A percentile compares a stretch with the other conserved stretches of the same genome.
Conservation (phyloP, 768 basidiomycete genomes). For the Boletus pseudopeckii region DNA sequence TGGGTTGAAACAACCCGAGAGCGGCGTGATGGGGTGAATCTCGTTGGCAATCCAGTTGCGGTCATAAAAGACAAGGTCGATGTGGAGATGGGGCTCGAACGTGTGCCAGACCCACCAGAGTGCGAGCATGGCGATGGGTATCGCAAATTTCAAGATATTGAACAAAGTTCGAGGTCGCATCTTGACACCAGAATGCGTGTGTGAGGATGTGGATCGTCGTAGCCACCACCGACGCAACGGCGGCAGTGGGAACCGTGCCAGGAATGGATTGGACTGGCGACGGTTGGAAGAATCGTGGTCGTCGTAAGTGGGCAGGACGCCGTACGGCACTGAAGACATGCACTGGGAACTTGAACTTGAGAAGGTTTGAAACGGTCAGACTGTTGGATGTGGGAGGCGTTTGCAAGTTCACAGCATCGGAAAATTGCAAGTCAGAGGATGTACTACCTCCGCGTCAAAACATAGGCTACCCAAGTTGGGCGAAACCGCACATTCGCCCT, state of each 20-base stretch:
- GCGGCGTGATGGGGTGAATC: slow-evolving; percentile 59
- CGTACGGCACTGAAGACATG: slow-evolving; percentile 13
- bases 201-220: neutral
- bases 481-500: too few relatives aligned
- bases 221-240: slow-evolving; percentile 10
- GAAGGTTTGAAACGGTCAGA: neutral
- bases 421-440: too few relatives aligned
- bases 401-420: neutral
- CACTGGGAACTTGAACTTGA: neutral
- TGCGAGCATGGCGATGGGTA: slow-evolving; percentile 32
- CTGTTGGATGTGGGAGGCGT: neutral
- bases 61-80: slow-evolving; percentile 79
- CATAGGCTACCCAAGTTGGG: too few relatives aligned
- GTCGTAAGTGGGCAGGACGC: slow-evolving; percentile 11
- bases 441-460: too few relatives aligned
- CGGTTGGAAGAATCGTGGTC: slow-evolving; percentile 1
- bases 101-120: slow-evolving; percentile 43
- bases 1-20: slow-evolving; percentile 73
- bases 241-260: neutral
- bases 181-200: neutral
- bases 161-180: slow-evolving; percentile 35
- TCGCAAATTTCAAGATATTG: slow-evolving; percentile 41
- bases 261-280: neutral
- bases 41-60: slow-evolving; percentile 72
- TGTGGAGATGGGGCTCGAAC: slow-evolving; percentile 67